Conservation (phyloP, 768 basidiomycete genomes). For the Leccinum broughii region DNA sequence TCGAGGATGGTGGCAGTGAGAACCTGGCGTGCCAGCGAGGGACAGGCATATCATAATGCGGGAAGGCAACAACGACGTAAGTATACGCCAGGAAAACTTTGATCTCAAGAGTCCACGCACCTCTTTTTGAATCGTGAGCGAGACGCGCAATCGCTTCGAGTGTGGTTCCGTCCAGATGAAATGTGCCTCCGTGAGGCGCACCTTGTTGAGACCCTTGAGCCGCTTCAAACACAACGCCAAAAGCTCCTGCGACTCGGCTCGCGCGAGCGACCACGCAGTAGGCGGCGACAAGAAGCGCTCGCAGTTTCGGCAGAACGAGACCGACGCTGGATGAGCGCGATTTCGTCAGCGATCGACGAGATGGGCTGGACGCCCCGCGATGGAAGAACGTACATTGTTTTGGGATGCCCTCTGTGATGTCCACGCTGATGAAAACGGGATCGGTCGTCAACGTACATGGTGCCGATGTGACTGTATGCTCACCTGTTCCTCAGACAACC, state of each 20-base stretch:
- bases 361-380: neutral
- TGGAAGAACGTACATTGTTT: conserved; percentile 66
- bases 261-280: conserved; percentile 78
- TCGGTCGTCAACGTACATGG: neutral
- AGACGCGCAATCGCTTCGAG: conserved; percentile 88
- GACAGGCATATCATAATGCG: neutral
- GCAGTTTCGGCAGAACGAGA: conserved; percentile 94
- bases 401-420: conserved; percentile 97
- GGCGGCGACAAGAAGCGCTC: conserved; percentile 95
- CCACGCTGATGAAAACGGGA: conserved; percentile 53
- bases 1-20: conserved; percentile 94
- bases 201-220: conserved; percentile 90
- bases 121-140: conserved; percentile 98
- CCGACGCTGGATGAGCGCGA: conserved; percentile 54
- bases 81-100: neutral
- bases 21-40: conserved; percentile 50
- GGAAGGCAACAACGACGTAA: neutral
- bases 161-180: conserved; percentile 99
- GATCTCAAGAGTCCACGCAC: conserved; percentile 37
- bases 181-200: conserved; percentile 95
- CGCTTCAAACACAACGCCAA: conserved; percentile 94
- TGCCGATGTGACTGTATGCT: conserved; percentile 27
- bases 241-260: conserved; percentile 90
- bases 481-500: conserved; percentile 86
- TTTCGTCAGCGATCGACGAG: neutral